Base-by-base conservation (phyloP, 2,329 filamentous ascomycete genomes). In the Penicillium sp. region DNA sequence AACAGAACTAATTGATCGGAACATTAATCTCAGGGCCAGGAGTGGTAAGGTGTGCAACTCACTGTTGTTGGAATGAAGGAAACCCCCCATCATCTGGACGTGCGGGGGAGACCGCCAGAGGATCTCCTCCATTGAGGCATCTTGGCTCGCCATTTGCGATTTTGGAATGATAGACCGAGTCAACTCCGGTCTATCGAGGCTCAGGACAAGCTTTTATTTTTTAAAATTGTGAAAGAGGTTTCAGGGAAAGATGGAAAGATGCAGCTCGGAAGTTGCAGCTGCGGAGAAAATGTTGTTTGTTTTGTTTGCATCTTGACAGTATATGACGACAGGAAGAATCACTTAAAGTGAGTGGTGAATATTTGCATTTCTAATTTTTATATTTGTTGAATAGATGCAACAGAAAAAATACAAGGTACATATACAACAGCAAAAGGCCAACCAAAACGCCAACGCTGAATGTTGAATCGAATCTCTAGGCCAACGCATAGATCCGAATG, bases 1-100 rank as follows among this genome's bases (percentile, higher is more conserved):
- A 82, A 83, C 52, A 86, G 78, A 41, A 87, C 78, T 83, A 49
- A 49, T 33, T 16, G n/a, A 19, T 3, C 10, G 2, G 17, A 36
- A 9, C 3, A 22, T 47, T 46, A 53, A 25, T 3, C 5, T 37
- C 19, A 44, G 14, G 44, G 46, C 16, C 7, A 31, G 38, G 17
- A 11, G 11, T 43, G n/a, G 19, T 31, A 42, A 28, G 43, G 10
- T 38, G 16, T 44, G 40, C 48, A 25, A 46, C 72, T 50, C 65
- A 77, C 75, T 75, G 59, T 77, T 77, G 56, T 77, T 77, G 51
- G 75, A 77, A 65, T 77, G 75, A 33, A 77, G 67, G 57, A 67
- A 77, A 44, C 75, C 75, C 50, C 75, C 75, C 75, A 77, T 77
- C 73, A 75, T 74, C 60, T 76, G 73, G 52, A 77, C 71, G 60